Conservation (phyloP, 441 rosid genomes). For the Syzygium malaccense region DNA sequence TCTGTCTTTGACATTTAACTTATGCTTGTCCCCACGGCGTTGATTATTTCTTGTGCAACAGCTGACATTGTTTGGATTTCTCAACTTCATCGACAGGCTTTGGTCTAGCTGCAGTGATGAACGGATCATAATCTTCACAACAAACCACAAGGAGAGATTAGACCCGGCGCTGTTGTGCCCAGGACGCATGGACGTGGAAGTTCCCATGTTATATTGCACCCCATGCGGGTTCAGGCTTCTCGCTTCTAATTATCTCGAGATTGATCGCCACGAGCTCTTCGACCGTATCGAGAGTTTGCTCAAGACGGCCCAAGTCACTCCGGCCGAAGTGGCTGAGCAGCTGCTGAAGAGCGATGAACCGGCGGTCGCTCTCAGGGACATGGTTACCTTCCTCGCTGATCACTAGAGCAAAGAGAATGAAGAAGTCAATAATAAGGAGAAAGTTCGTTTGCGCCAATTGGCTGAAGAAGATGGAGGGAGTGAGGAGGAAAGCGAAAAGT, state of each 20-base stretch:
- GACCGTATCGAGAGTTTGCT: slow-evolving; percentile 5
- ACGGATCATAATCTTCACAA: slow-evolving; percentile 10
- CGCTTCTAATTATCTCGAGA: slow-evolving; percentile 10
- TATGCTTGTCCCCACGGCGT: too few relatives aligned
- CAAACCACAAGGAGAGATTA: slow-evolving; percentile 16
- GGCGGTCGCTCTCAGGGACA: slow-evolving; percentile 12
- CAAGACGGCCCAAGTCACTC: slow-evolving; percentile 9
- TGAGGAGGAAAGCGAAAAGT: background rate
- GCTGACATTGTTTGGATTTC: slow-evolving; percentile 1
- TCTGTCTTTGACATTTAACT: too few relatives aligned
- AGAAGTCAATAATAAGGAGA: background rate
- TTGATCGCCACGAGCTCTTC: slow-evolving; percentile 12
- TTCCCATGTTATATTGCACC: slow-evolving; percentile 17
- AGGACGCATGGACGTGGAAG: slow-evolving; percentile 21
- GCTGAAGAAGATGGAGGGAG: background rate
- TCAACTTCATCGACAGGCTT: slow-evolving; percentile 11
- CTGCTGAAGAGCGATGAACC: slow-evolving; percentile 21
- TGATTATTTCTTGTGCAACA: too few relatives aligned
- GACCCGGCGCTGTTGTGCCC: slow-evolving; percentile 14
- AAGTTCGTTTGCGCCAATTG: background rate
- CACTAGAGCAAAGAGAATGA: slow-evolving; percentile 20
- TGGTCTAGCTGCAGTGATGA: slow-evolving; percentile 18
- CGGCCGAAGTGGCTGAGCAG: slow-evolving; percentile 30
- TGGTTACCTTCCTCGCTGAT: slow-evolving; percentile 28
- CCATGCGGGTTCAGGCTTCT: slow-evolving; percentile 12